These are phyloP conservation scores for Mucor circinelloides DNA, from an alignment of 371 early-diverging fungal genomes.

Conservation along the genomic window DNA sequence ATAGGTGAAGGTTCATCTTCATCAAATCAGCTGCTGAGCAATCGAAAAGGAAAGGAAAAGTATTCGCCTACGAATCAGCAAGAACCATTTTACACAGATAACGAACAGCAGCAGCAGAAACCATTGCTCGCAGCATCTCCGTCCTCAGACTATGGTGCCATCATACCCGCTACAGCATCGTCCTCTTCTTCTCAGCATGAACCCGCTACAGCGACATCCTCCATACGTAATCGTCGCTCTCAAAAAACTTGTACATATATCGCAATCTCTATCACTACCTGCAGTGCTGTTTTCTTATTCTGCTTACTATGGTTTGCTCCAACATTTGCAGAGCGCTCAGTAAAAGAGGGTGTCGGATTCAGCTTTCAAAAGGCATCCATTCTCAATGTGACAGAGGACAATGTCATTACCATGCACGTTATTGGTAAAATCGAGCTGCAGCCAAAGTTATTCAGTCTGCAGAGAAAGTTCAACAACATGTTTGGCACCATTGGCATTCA, in stretches of 20 bases:
- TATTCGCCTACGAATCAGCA: conserved; percentile 1
- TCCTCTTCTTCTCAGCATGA: not conserved
- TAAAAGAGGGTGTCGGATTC: conserved; percentile 35
- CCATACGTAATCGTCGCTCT: not conserved
- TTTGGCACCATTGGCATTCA: conserved; percentile 36
- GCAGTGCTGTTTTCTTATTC: conserved; percentile 2
- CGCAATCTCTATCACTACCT: conserved; percentile 6
- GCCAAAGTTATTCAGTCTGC: conserved; percentile 24
- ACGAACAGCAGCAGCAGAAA: not conserved
- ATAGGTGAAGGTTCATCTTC: conserved; percentile 16
- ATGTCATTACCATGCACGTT: conserved; percentile 44
- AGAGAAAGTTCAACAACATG: conserved; percentile 20
- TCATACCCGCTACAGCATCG: not conserved
- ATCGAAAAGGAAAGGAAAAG: conserved; percentile 11
- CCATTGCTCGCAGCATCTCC: conserved; percentile 1
- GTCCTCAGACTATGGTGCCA: not conserved
- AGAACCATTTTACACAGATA: not conserved
- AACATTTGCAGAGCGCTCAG: conserved; percentile 47
- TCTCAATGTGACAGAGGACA: conserved; percentile 33
- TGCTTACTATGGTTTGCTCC: conserved; percentile 41
- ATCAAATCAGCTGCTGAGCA: not conserved
- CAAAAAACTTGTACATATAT: conserved; percentile 25
- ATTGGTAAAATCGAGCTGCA: conserved; percentile 34
- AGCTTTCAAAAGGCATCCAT: conserved; percentile 40
- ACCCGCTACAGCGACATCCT: not conserved